Evolutionary conservation across 306 rosid species (phyloP).

Genomic region (Pterocarpus macrocarpus): DNA sequence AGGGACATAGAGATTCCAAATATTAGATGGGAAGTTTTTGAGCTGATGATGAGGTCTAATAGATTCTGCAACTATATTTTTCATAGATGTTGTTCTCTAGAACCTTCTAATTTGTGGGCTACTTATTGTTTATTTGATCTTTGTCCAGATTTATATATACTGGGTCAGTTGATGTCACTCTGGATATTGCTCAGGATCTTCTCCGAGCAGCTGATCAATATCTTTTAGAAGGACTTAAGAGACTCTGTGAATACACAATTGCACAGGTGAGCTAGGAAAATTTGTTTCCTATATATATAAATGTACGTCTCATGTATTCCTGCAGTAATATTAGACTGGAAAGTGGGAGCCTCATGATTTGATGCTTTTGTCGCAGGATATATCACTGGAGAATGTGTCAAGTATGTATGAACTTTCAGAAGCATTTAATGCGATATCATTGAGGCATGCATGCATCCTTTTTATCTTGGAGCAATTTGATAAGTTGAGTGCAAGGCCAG

Average conservation of each 20-base stretch:
- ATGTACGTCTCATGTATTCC: background rate
- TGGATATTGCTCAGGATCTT: conserved; percentile 96
- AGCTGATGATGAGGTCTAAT: conserved; percentile 95
- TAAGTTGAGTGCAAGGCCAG: conserved; percentile 87
- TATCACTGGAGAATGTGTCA: conserved; percentile 85
- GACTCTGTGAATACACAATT: conserved; percentile 90
- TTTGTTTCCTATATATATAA: background rate
- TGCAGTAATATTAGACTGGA: conserved; percentile 30
- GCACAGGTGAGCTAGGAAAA: conserved; percentile 76
- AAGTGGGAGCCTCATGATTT: conserved; percentile 32
- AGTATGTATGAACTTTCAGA: conserved; percentile 98
- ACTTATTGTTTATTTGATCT: conserved; percentile 19
- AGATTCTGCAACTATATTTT: conserved; percentile 36
- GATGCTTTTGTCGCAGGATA: conserved; percentile 67
- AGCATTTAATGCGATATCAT: conserved; percentile 92
- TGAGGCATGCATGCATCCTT: conserved; percentile 92
- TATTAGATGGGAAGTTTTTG: conserved; percentile 97
- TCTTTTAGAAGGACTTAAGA: conserved; percentile 97
- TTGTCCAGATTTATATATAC: conserved; percentile 90
- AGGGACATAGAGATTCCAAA: conserved; percentile 98
- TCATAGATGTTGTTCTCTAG: conserved; percentile 8
- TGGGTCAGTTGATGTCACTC: conserved; percentile 86
- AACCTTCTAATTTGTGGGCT: conserved; percentile 41
- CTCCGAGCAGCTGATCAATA: conserved; percentile 99
- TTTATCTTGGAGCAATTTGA: conserved; percentile 91